A percentile compares a stretch with the other conserved stretches of the same genome.
These are phyloP conservation scores for Nelumbo lutea DNA, from an alignment of 164 flowering plant genomes.

Conservation along the genomic window DNA sequence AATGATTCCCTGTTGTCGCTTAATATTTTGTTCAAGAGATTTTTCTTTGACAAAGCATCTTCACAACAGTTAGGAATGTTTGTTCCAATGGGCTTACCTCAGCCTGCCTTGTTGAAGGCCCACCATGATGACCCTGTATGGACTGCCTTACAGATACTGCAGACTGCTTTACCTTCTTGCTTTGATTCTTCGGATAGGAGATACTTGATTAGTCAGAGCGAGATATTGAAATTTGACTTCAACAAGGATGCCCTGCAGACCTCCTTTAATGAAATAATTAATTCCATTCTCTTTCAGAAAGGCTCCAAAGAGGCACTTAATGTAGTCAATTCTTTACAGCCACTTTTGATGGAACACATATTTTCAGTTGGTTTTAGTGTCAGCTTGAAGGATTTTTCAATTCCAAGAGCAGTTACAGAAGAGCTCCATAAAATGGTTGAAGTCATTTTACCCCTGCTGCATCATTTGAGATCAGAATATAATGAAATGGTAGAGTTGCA, in stretches of 20 bases:
- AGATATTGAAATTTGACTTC: conserved; percentile 43
- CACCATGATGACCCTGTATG: conserved; percentile 34
- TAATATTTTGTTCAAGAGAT: conserved; percentile 46
- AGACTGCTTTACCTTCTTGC: conserved; percentile 48
- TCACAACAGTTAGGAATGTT: conserved; percentile 76
- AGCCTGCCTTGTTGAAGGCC: conserved; percentile 55
- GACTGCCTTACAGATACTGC: conserved; percentile 69
- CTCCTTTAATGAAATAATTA: conserved; percentile 48
- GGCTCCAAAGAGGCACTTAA: conserved; percentile 65
- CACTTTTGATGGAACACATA: conserved; percentile 74
- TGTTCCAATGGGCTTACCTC: conserved; percentile 34
- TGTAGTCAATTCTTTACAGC: conserved; percentile 68
- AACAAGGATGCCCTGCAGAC: conserved; percentile 38
- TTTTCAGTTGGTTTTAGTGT: conserved; percentile 65
- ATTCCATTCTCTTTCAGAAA: conserved; percentile 45
- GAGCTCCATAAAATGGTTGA: conserved; percentile 31
- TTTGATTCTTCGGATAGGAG: conserved; percentile 56
- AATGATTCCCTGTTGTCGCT: conserved; percentile 70
- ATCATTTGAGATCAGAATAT: conserved; percentile 36
- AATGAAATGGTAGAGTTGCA: conserved; percentile 62
- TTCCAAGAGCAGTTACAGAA: conserved; percentile 24
- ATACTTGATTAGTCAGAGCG: conserved; percentile 41
- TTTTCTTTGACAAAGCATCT: conserved; percentile 32
- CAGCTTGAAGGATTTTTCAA: conserved; percentile 53
- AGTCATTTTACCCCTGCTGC: conserved; percentile 35